phyloP scores from a whole-genome alignment of 441 rosid species.

The Gossypium schwendimanii region DNA sequence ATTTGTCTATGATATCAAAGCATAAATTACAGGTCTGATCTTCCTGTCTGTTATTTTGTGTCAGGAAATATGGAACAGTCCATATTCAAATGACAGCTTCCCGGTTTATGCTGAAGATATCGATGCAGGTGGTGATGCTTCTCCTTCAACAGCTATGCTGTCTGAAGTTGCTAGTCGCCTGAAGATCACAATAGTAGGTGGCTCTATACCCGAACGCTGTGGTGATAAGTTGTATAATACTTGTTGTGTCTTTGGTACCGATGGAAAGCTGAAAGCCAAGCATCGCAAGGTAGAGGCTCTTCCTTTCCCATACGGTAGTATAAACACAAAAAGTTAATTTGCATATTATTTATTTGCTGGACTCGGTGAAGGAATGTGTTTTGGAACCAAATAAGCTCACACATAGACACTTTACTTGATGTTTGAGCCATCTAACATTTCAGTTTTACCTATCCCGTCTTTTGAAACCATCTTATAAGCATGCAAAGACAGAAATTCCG shows the following conservation, averaged over 20 bases:
- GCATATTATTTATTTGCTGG: neutral
- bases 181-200: constrained; percentile 76
- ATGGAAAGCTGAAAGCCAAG: constrained; percentile 77
- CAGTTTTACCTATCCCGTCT: neutral
- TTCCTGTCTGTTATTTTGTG: constrained; percentile 4
- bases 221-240: constrained; percentile 73
- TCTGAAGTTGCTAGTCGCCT: constrained; percentile 61
- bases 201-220: constrained; percentile 71
- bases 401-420: neutral
- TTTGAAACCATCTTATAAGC: neutral
- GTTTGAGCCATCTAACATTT: neutral
- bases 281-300: constrained; percentile 61
- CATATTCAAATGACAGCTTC: constrained; percentile 82
- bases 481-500: neutral
- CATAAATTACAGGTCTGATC: no score
- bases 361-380: no score
- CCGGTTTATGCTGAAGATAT: constrained; percentile 87
- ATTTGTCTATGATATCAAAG: neutral
- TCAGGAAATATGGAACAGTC: constrained; percentile 95
- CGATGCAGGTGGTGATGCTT: constrained; percentile 58
- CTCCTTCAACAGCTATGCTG: constrained; percentile 86
- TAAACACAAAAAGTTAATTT: neutral
- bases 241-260: constrained; percentile 69
- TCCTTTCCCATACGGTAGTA: neutral
- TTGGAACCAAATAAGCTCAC: neutral